phyloP scores from a whole-genome alignment of 495 filamentous ascomycete genomes.

The Aspergillus kassunensis region DNA sequence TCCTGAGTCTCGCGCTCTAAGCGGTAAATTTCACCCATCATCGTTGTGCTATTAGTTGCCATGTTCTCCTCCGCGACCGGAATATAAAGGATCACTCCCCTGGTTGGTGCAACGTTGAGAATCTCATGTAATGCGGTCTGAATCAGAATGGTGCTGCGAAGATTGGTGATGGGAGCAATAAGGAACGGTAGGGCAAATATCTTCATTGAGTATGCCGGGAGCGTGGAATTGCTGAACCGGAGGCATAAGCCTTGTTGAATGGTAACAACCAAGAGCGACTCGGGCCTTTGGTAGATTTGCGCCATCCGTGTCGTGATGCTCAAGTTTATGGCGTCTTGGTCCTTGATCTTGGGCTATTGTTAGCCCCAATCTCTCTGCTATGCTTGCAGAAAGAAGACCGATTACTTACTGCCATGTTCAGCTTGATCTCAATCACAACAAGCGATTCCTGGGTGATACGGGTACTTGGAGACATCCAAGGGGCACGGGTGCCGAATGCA shows the following conservation, averaged over 20 bases:
- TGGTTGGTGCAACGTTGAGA: conserved; percentile 56
- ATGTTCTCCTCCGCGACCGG: conserved; percentile 65
- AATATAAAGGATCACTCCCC: conserved; percentile 70
- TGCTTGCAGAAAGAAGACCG: neutral
- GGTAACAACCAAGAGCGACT: conserved; percentile 66
- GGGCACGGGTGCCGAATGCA: conserved; percentile 52
- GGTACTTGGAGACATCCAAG: conserved; percentile 49
- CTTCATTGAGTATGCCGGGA: conserved; percentile 78
- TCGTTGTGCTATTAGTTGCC: conserved; percentile 64
- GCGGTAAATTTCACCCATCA: conserved; percentile 63
- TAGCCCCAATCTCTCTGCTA: neutral
- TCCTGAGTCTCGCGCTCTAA: conserved; percentile 42
- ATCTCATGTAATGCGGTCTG: conserved; percentile 64
- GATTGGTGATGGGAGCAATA: conserved; percentile 73
- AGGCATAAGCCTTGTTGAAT: conserved; percentile 73
- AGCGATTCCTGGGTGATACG: conserved; percentile 61
- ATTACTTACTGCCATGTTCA: conserved; percentile 71
- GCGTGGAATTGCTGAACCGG: conserved; percentile 65
- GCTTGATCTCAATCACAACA: conserved; percentile 75
- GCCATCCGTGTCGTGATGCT: conserved; percentile 67
- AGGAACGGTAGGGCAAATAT: conserved; percentile 66
- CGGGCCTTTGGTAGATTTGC: conserved; percentile 65
- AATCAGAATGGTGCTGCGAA: conserved; percentile 73
- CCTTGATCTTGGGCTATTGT: conserved; percentile 26
- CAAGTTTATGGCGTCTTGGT: conserved; percentile 52